Base-by-base conservation (phyloP, 441 rosid species). In the Pelargonium cotyledonis region DNA sequence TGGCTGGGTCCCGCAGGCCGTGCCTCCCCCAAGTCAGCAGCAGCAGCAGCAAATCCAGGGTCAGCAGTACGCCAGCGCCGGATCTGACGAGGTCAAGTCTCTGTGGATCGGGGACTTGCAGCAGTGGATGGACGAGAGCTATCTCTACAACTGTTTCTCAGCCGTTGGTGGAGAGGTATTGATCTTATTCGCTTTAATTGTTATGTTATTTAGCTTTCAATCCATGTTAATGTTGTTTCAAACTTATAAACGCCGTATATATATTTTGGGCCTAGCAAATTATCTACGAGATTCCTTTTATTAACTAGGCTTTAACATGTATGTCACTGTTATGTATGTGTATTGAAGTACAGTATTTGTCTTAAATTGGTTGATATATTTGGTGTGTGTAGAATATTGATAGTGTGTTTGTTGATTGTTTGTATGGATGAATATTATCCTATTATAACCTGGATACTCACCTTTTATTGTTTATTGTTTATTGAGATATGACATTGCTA, bases 51-150 rank as follows among this genome's bases (percentile, higher is more conserved):
- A 31, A 26, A 8, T 63, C 15, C 70, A 40, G 66, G 58, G 58
- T 19, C 83, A 69, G 68, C 77, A 73, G 46, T 83, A 80, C 19
- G 19, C 67, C 69, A 73, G 81, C 73, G 11, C 58, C 9, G 70
- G 70, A 9, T 65, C 69, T 14, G 84, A 82, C 40, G 88, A 87
- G 84, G 78, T 84, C 67, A 83, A 88, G 69, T 84, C 92, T 7
- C 82, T 88, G 55, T 88, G 92, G 92, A 88, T 88, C 74, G 90
- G 92, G 1, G 90, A 88, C 77, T 78, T 88, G 81, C 88, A 85
- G 84, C 80, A 85, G 62, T 81, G 85, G 83, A 88, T 88, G 90
- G 88, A 87, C 53, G 92, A 87, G 81, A 73, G 9, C 76, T 87
- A 80, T 70, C 43, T 87, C 23, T 16, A 29, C 19, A 51, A 63